phyloP scores from a whole-genome alignment of 352 stramenopile genomes.

The Phytophthora multivora region DNA sequence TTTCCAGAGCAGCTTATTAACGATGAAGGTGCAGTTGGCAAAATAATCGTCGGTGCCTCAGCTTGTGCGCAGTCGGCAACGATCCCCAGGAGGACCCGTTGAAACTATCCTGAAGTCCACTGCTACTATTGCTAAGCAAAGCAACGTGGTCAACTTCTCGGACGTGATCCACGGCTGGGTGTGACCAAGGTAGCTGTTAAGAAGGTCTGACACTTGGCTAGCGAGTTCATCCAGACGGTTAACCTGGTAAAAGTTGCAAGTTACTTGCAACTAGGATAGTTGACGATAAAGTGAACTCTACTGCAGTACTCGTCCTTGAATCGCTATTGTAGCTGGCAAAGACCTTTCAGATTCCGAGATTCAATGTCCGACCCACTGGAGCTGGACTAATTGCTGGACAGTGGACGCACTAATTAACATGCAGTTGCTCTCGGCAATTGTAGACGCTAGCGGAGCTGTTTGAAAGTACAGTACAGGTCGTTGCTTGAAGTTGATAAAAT shows the following conservation, averaged over 20 bases:
- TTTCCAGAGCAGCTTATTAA: conserved; percentile 28
- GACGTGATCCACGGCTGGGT: conserved; percentile 62
- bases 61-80: conserved; percentile 40
- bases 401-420: too few species aligned
- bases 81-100: conserved; percentile 34
- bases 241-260: conserved; percentile 18
- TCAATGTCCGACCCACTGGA: too few species aligned
- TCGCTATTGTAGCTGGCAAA: too few species aligned
- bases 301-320: too few species aligned
- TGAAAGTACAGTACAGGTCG: too few species aligned
- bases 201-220: conserved; percentile 55
- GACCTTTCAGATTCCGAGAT: too few species aligned
- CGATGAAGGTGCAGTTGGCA: conserved; percentile 30
- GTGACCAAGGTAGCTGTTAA: conserved; percentile 41
- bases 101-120: conserved; percentile 36
- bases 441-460: too few species aligned
- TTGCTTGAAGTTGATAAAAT: conserved; percentile 20
- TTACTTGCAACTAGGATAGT: too few species aligned
- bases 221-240: conserved; percentile 48
- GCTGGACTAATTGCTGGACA: too few species aligned
- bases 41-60: conserved; percentile 37
- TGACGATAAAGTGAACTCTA: too few species aligned
- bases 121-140: conserved; percentile 13
- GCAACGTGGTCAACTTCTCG: conserved; percentile 43
- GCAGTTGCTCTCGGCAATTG: too few species aligned